These are phyloP conservation scores for Penicillium lagena DNA, from an alignment of 495 filamentous ascomycete genomes.

Conservation along the genomic window DNA sequence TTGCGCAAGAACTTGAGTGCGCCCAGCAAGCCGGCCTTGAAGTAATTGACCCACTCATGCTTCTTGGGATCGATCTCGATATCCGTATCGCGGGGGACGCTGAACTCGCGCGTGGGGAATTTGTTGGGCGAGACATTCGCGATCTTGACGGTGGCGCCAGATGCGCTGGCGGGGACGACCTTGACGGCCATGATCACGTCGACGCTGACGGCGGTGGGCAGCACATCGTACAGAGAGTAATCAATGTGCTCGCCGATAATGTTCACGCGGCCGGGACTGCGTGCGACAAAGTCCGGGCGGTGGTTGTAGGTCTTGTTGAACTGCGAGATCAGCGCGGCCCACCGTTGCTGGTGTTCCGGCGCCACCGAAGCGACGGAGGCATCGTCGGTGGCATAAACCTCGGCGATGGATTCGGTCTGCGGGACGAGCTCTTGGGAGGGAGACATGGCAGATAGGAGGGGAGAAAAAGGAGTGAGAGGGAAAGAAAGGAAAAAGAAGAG, in stretches of 20 bases:
- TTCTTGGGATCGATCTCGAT: conserved; percentile 76
- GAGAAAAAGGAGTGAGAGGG: neutral
- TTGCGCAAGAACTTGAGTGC: conserved; percentile 73
- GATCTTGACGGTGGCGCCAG: conserved; percentile 52
- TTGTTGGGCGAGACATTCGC: conserved; percentile 72
- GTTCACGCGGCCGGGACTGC: conserved; percentile 92
- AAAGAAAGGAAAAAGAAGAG: neutral
- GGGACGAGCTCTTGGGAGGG: conserved; percentile 41
- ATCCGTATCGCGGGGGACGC: conserved; percentile 55
- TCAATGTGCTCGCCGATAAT: conserved; percentile 99
- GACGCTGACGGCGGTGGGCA: conserved; percentile 90
- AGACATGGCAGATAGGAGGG: conserved; percentile 31
- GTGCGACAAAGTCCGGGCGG: conserved; percentile 72
- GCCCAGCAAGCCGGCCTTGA: conserved; percentile 83
- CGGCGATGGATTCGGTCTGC: conserved; percentile 42
- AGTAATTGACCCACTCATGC: conserved; percentile 98
- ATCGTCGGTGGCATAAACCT: conserved; percentile 44
- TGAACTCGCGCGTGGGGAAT: conserved; percentile 72
- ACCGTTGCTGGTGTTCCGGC: conserved; percentile 48
- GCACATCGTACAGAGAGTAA: conserved; percentile 92
- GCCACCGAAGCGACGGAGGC: conserved; percentile 29
- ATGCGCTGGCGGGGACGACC: conserved; percentile 34
- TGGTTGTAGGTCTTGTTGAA: conserved; percentile 71
- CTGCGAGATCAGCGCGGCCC: conserved; percentile 60
- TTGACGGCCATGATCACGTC: conserved; percentile 87